Base-by-base conservation (phyloP, 2,329 filamentous ascomycete species). In the Hirsutella minnesotensis region DNA sequence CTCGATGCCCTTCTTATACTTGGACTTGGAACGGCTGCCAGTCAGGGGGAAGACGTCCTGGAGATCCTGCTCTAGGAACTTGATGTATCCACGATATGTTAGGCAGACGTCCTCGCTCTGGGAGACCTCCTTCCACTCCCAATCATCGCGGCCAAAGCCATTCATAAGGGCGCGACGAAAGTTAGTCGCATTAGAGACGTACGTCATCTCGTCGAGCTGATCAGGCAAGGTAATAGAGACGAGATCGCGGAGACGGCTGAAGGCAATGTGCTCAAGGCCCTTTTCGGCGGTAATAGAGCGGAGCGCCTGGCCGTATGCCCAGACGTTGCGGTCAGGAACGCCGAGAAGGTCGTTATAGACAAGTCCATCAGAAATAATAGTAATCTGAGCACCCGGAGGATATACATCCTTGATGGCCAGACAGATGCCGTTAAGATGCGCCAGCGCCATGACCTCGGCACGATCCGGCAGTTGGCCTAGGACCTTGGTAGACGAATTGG, bases 271-370 rank as follows among this genome's bases (percentile, higher is more conserved):
- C 15, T 48, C 49, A 46, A 69, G 68, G 2, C 57, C 61, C 42
- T 65, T 66, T 2, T 59, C 58, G 0, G 43, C 38, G 4, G 63
- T 64, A 30, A 76, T 51, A 1, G 51, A 47, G 4, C 71, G 59
- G 0, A 72, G 60, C 0, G 59, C 56, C 47, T 75, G 64, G 4
- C 72, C 70, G 43, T 76, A 75, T 1, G 58, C 58, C 69, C 70
- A 77, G 2, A 71, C 68, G 37, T 75, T 61, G 20, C 58, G 61
- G 35, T 73, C 69, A 0, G 70, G 60, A 0, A 75, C 69, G 3
- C 70, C 64, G 9, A 77, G 58, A 0, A 77, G 56, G 42, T 76
- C 73, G 45, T 75, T 77, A 34, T 76, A 77, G 3, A 73, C 69
- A 3, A 77, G 58, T 0, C 73, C 74, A 53, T 77, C 73, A 0